Evolutionary conservation across 371 early-diverging fungal species (phyloP).

Genomic region (Mortierella polycephala): DNA sequence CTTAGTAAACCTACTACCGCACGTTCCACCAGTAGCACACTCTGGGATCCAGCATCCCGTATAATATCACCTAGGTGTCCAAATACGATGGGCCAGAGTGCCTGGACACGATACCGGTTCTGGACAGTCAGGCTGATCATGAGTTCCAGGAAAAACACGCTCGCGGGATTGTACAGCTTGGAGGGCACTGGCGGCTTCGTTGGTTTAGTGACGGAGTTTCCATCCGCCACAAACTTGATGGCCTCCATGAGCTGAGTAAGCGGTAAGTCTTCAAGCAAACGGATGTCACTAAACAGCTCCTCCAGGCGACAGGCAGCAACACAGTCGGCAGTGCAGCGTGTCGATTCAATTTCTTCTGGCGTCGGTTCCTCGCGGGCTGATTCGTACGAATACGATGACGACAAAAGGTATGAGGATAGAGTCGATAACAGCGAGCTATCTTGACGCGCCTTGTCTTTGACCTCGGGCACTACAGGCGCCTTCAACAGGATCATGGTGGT

Average conservation of each 20-base stretch:
- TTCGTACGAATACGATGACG: constrained; percentile 70
- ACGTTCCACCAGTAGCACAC: constrained; percentile 78
- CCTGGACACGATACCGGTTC: constrained; percentile 73
- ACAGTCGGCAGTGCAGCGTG: constrained; percentile 77
- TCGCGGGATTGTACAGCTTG: constrained; percentile 72
- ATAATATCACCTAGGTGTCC: constrained; percentile 76
- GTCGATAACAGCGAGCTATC: constrained; percentile 84
- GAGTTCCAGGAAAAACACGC: constrained; percentile 81
- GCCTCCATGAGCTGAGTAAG: constrained; percentile 68
- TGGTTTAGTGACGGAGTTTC: constrained; percentile 45
- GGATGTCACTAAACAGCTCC: constrained; percentile 78
- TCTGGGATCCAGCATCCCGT: constrained; percentile 74
- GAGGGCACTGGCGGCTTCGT: constrained; percentile 57
- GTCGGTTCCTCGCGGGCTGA: constrained; percentile 72
- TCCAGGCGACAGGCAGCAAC: constrained; percentile 79
- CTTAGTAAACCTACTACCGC: constrained; percentile 79
- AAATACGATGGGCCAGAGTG: constrained; percentile 76
- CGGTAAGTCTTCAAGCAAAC: constrained; percentile 74
- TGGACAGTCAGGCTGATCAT: constrained; percentile 79
- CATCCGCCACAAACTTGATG: constrained; percentile 57
- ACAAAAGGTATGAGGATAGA: constrained; percentile 79
- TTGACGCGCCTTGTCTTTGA: constrained; percentile 62
- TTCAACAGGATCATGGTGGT: constrained; percentile 78
- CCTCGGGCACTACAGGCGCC: constrained; percentile 57
- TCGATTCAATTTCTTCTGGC: constrained; percentile 78